Base-by-base conservation (phyloP, 495 filamentous ascomycete species). In the Trichoderma parareesei region DNA sequence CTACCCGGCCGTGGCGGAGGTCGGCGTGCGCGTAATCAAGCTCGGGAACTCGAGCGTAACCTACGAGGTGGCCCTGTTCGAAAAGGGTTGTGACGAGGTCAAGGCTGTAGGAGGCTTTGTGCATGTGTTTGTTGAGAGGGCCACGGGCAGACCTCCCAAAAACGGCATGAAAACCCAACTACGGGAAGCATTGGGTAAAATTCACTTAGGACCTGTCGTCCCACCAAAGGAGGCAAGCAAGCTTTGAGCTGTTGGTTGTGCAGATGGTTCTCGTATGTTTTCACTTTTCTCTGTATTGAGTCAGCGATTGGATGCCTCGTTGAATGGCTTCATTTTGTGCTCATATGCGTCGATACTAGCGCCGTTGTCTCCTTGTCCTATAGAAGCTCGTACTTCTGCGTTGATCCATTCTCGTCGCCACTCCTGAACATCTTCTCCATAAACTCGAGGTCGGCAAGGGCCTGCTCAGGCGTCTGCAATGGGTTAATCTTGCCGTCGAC, bases 21-120 rank as follows among this genome's bases (percentile, higher is more conserved):
- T 97, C 0, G 91, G 87, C 3, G 71, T 98, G 41, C 81, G 92
- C 3, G 92, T 96, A 11, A 91, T 88, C 65, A 90, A 87, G 71
- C 79, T 98, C 5, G 90, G 92, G 2, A 89, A 85, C 67, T 92
- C 90, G 18, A 96, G 91, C 69, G 93, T 94, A n/a, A 89, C 87
- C 8, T 98, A 96, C 72, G 93, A 98, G 70, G 83, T 96, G 42
- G 93, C 88, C 4, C 83, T 98, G 13, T 97, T 97, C 68, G 88
- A 90, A 70, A 79, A 83, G 65, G 91, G 85, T 0, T 76, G 87
- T 43, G 85, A 90, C n/a, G 77, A 82, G 40, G 90, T 93, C 3
- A 90, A 88, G 72, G 90, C 91, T 63, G 91, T 97, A 4, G 94
- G 93, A 0, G 88, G 87, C 64, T 92, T 94, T 72, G 84, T 88